phyloP scores from a whole-genome alignment of 495 filamentous ascomycete genomes.

The Viridothelium virens region DNA sequence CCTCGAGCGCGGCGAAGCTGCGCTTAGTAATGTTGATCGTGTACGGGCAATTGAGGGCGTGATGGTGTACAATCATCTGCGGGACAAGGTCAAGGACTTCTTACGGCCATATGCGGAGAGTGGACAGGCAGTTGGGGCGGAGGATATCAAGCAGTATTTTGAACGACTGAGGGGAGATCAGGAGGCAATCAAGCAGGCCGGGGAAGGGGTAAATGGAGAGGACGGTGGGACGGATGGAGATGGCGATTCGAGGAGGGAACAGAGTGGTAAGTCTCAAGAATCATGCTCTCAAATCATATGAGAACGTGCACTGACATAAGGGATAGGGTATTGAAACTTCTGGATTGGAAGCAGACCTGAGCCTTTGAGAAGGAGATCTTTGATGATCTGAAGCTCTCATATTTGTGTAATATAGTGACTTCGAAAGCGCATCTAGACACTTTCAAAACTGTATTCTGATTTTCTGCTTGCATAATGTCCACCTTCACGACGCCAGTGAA shows the following conservation, averaged over 20 bases:
- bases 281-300: too few relatives aligned
- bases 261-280: conserved; percentile 40
- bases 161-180: conserved; percentile 87
- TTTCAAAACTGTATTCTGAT: too few relatives aligned
- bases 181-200: conserved; percentile 44
- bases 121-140: conserved; percentile 74
- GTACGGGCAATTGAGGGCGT: conserved; percentile 92
- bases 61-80: conserved; percentile 92
- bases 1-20: conserved; percentile 82
- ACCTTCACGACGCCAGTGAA: too few relatives aligned
- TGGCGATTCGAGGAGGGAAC: conserved; percentile 43
- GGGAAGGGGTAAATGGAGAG: conserved; percentile 39
- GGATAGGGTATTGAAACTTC: neutral
- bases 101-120: conserved; percentile 88
- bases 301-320: neutral
- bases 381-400: neutral
- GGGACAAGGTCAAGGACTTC: conserved; percentile 88
- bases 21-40: conserved; percentile 79
- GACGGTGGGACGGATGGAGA: conserved; percentile 34
- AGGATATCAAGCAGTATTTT: conserved; percentile 95
- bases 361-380: too few relatives aligned
- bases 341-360: too few relatives aligned
- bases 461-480: too few relatives aligned
- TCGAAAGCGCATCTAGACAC: too few relatives aligned
- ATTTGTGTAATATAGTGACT: neutral